phyloP scores from a whole-genome alignment of 2,329 filamentous ascomycete genomes.

The Rhynchosporium agropyri region DNA sequence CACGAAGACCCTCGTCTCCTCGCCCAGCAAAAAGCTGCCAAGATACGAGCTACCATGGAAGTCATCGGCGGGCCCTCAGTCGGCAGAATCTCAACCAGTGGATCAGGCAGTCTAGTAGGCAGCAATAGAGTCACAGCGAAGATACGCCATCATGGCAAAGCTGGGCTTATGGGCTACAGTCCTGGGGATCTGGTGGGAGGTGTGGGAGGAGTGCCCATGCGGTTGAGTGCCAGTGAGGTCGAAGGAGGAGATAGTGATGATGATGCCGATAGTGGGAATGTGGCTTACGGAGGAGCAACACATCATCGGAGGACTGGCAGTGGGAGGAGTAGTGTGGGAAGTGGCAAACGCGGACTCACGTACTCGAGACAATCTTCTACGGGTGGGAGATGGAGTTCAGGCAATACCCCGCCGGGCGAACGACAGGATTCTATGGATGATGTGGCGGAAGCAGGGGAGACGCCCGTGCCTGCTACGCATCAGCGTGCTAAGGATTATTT shows the following conservation, averaged over 20 bases:
- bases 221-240: conserved; percentile 92
- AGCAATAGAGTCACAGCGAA: conserved; percentile 72
- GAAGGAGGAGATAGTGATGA: conserved; percentile 85
- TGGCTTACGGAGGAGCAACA: conserved; percentile 46
- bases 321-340: conserved; percentile 64
- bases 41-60: conserved; percentile 82
- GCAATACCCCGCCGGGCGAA: conserved; percentile 49
- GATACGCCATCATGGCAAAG: conserved; percentile 85
- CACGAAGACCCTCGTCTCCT: conserved; percentile 84
- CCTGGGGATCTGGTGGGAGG: conserved; percentile 70
- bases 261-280: conserved; percentile 56
- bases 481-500: conserved; percentile 36
- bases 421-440: conserved; percentile 36
- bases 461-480: conserved; percentile 33
- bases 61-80: conserved; percentile 63
- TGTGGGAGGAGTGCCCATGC: conserved; percentile 81
- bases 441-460: conserved; percentile 36
- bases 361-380: conserved; percentile 45
- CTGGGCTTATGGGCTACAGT: conserved; percentile 74
- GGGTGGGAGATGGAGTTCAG: conserved; percentile 46
- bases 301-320: conserved; percentile 74
- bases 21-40: conserved; percentile 83
- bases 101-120: conserved; percentile 43
- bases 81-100: conserved; percentile 45
- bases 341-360: conserved; percentile 45